phyloP scores from a whole-genome alignment of 495 filamentous ascomycete genomes.

The Bryoglossum gracile region DNA sequence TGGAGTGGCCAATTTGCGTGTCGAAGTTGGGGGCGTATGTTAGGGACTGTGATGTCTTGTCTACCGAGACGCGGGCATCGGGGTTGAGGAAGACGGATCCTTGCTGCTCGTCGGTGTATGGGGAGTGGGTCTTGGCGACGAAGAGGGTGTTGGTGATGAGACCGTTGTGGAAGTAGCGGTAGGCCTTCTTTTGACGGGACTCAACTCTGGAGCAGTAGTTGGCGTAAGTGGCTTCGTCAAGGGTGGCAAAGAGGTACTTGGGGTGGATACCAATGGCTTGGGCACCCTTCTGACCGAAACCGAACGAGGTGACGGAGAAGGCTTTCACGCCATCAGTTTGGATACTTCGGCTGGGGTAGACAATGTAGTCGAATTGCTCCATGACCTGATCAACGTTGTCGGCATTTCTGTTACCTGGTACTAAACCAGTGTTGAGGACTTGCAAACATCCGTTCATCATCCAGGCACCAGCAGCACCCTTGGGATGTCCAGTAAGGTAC shows the following conservation, averaged over 20 bases:
- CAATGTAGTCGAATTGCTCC: slow-evolving; percentile 96
- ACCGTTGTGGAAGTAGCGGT: slow-evolving; percentile 95
- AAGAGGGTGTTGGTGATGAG: slow-evolving; percentile 97
- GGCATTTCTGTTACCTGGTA: slow-evolving; percentile 95
- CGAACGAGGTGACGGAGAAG: slow-evolving; percentile 97
- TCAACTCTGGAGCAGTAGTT: slow-evolving; percentile 82
- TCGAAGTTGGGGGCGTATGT: slow-evolving; percentile 59
- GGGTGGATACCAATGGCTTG: slow-evolving; percentile 96
- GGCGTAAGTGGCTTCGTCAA: slow-evolving; percentile 76
- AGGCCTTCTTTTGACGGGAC: slow-evolving; percentile 93
- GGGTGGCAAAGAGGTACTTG: slow-evolving; percentile 90
- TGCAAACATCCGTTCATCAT: slow-evolving; percentile 99
- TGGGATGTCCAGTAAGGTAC: slow-evolving; percentile 96
- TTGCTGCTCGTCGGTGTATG: slow-evolving; percentile 84
- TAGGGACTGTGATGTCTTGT: slow-evolving; percentile 76
- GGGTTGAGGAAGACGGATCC: slow-evolving; percentile 88
- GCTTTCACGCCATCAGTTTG: slow-evolving; percentile 98
- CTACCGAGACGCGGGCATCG: slow-evolving; percentile 72
- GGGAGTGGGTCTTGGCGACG: slow-evolving; percentile 83
- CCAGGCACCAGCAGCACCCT: slow-evolving; percentile 98
- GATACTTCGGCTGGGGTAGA: slow-evolving; percentile 89
- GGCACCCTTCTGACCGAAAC: slow-evolving; percentile 98
- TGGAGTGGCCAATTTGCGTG: slow-evolving; percentile 47
- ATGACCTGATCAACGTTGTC: slow-evolving; percentile 95
- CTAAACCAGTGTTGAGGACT: slow-evolving; percentile 84